Conservation (phyloP, 495 filamentous ascomycete genomes). For the Penicillium canariense region DNA sequence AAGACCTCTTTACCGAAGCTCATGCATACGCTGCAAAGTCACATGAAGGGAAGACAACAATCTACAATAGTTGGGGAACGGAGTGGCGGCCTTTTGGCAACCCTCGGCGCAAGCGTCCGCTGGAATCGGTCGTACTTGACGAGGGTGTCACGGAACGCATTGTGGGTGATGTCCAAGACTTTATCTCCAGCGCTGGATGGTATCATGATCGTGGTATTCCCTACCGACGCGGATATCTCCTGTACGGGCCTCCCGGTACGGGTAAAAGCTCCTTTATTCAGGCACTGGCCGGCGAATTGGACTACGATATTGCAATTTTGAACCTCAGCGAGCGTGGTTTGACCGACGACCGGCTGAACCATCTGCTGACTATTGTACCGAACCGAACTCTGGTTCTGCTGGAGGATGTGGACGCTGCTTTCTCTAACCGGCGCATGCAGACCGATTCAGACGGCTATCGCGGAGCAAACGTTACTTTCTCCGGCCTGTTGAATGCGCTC, state of each 20-base stretch:
- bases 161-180: conserved; percentile 82
- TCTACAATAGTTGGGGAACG: conserved; percentile 81
- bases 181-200: conserved; percentile 76
- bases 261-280: conserved; percentile 97
- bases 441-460: conserved; percentile 80
- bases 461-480: conserved; percentile 92
- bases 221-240: conserved; percentile 87
- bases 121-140: conserved; percentile 86
- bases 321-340: conserved; percentile 91
- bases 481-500: conserved; percentile 86
- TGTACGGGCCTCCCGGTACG: conserved; percentile 91
- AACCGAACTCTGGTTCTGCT: conserved; percentile 81
- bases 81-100: conserved; percentile 84
- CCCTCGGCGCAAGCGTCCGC: conserved; percentile 79
- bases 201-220: conserved; percentile 94
- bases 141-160: conserved; percentile 81
- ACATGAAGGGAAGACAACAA: conserved; percentile 89
- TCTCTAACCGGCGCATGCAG: conserved; percentile 70
- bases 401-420: conserved; percentile 94
- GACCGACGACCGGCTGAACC: conserved; percentile 87
- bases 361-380: conserved; percentile 84
- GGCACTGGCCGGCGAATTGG: conserved; percentile 84
- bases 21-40: conserved; percentile 70
- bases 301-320: conserved; percentile 92
- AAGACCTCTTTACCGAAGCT: conserved; percentile 81